Conservation (phyloP, 1,139 yeast species). For the Torulaspora pretoriensis region DNA sequence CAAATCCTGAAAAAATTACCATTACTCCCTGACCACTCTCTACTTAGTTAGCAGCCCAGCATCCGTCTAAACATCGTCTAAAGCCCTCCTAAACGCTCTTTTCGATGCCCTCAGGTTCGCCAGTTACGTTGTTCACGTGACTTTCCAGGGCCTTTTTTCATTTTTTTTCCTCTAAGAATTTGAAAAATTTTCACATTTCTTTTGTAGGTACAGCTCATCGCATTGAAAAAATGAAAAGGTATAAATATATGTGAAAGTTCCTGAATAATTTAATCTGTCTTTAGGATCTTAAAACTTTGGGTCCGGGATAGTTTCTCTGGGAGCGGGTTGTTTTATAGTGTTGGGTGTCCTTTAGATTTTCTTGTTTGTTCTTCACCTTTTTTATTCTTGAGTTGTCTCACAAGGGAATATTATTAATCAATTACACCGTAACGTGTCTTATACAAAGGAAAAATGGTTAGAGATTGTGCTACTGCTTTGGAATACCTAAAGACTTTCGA, state of each 20-base stretch:
- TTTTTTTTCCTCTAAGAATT: background rate
- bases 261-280: conserved; percentile 4
- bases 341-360: conserved; percentile 21
- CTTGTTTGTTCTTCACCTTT: conserved; percentile 6
- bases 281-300: conserved; percentile 5
- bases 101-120: too few species aligned
- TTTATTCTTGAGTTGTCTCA: conserved; percentile 6
- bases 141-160: background rate
- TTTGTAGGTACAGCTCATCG: conserved; percentile 13
- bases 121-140: background rate
- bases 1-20: background rate
- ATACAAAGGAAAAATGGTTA: conserved; percentile 16
- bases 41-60: too few species aligned
- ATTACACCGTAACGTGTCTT: conserved; percentile 12
- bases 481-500: conserved; percentile 62
- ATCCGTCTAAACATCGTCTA: too few species aligned
- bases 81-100: too few species aligned
- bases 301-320: conserved; percentile 17
- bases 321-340: conserved; percentile 13
- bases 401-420: conserved; percentile 1
- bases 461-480: conserved; percentile 63
- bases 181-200: conserved; percentile 19
- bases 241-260: conserved; percentile 14
- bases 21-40: too few species aligned
- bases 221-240: conserved; percentile 10